Evolutionary conservation across 139 green algal genomes (phyloP).

Genomic region (Chlorella sp.): DNA sequence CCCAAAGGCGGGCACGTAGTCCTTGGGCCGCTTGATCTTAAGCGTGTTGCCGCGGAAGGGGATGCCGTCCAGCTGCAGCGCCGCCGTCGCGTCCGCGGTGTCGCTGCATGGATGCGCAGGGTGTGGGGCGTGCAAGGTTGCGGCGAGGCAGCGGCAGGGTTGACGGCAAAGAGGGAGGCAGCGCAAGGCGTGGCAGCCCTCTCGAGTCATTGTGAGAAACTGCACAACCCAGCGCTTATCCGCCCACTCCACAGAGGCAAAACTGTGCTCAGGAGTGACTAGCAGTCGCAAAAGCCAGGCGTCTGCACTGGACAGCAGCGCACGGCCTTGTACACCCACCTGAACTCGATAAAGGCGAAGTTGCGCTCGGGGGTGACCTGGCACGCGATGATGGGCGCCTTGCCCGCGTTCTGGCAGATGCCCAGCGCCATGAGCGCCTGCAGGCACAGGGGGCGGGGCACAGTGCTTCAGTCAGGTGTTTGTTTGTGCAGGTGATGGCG

Average conservation of each 20-base stretch:
- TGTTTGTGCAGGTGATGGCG: too few species aligned
- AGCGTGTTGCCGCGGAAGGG: slow-evolving; percentile 35
- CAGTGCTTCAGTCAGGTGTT: too few species aligned
- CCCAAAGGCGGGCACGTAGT: slow-evolving; percentile 35
- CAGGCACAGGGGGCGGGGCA: too few species aligned
- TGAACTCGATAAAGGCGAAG: slow-evolving; percentile 48
- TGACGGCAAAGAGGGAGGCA: not conserved
- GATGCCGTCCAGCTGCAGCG: slow-evolving; percentile 44
- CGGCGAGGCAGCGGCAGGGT: not conserved
- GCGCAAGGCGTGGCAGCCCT: too few species aligned
- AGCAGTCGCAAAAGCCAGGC: not conserved
- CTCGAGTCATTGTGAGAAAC: too few species aligned
- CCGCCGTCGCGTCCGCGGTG: slow-evolving; percentile 21
- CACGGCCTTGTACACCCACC: too few species aligned
- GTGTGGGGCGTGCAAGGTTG: not conserved
- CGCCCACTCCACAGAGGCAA: too few species aligned
- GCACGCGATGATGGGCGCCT: slow-evolving; percentile 37
- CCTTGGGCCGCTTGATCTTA: slow-evolving; percentile 47
- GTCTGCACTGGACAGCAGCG: not conserved
- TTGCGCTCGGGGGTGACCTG: slow-evolving; percentile 37
- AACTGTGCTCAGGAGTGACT: not conserved
- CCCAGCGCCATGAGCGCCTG: slow-evolving; percentile 37
- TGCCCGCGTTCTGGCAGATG: slow-evolving; percentile 23
- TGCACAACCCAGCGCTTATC: too few species aligned
- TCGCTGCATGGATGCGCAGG: slow-evolving; percentile 2